These are phyloP conservation scores for Aspergillus wentii DNA, from an alignment of 495 filamentous ascomycete species.

Conservation along the genomic window DNA sequence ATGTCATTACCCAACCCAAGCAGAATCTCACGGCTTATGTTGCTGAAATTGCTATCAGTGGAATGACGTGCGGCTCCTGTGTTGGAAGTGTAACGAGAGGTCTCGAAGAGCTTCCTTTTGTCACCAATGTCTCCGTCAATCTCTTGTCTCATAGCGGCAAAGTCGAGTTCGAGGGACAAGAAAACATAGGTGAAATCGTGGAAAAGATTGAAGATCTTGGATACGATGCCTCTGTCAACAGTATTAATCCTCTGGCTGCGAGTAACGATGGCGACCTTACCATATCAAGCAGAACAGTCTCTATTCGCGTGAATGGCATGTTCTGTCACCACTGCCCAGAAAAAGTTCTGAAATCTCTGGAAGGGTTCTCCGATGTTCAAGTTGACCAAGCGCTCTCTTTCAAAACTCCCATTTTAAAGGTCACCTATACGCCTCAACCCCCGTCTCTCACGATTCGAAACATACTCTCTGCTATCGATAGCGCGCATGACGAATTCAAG, in stretches of 20 bases:
- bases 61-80: slow-evolving; percentile 84
- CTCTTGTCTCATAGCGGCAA: slow-evolving; percentile 68
- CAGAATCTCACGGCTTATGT: slow-evolving; percentile 21
- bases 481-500: slow-evolving; percentile 57
- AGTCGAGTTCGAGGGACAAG: slow-evolving; percentile 53
- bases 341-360: slow-evolving; percentile 50
- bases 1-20: slow-evolving; percentile 12
- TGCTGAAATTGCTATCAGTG: slow-evolving; percentile 66
- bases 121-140: slow-evolving; percentile 62
- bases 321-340: slow-evolving; percentile 81
- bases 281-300: slow-evolving; percentile 49
- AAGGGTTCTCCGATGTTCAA: slow-evolving; percentile 43
- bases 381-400: slow-evolving; percentile 47
- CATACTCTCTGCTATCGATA: slow-evolving; percentile 63
- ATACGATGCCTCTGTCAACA: slow-evolving; percentile 62
- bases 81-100: slow-evolving; percentile 58
- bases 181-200: slow-evolving; percentile 53
- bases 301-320: slow-evolving; percentile 74
- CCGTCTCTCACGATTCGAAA: slow-evolving; percentile 72
- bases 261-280: slow-evolving; percentile 5
- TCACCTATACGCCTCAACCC: slow-evolving; percentile 64
- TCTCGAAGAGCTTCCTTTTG: slow-evolving; percentile 57
- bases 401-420: slow-evolving; percentile 59
- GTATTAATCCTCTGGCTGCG: slow-evolving; percentile 14
- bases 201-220: slow-evolving; percentile 76